Conservation (phyloP, 2,329 filamentous ascomycete genomes). For the Apiospora arundinis region DNA sequence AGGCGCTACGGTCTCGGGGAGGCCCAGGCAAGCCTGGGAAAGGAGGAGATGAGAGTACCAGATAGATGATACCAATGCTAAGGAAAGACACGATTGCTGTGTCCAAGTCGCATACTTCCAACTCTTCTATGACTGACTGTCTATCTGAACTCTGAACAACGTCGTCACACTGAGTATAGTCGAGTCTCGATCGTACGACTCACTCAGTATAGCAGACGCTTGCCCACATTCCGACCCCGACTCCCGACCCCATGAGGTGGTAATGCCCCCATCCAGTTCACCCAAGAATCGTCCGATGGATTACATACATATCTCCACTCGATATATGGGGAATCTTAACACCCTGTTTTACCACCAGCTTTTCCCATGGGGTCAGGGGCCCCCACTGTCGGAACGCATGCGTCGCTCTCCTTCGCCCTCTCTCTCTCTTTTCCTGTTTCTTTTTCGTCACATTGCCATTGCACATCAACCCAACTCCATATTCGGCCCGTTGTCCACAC, state of each 20-base stretch:
- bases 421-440: slow-evolving; percentile 2
- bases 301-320: slow-evolving; percentile 12
- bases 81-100: background rate
- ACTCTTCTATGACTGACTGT: background rate
- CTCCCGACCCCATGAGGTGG: background rate
- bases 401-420: background rate
- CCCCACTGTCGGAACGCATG: slow-evolving; percentile 5
- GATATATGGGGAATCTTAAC: background rate
- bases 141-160: no score
- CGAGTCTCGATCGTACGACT: background rate
- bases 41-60: background rate
- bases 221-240: background rate
- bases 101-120: background rate
- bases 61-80: slow-evolving; percentile 4
- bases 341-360: slow-evolving; percentile 1
- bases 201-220: background rate
- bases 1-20: background rate
- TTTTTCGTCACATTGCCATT: background rate
- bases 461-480: background rate
- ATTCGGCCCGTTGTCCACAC: slow-evolving; percentile 17
- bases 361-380: slow-evolving; percentile 10
- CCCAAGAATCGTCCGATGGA: slow-evolving; percentile 9
- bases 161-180: background rate
- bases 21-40: background rate
- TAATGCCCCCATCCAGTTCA: background rate